These are phyloP conservation scores for Ilyonectria destructans DNA, from an alignment of 2,329 filamentous ascomycete genomes.

Conservation along the genomic window DNA sequence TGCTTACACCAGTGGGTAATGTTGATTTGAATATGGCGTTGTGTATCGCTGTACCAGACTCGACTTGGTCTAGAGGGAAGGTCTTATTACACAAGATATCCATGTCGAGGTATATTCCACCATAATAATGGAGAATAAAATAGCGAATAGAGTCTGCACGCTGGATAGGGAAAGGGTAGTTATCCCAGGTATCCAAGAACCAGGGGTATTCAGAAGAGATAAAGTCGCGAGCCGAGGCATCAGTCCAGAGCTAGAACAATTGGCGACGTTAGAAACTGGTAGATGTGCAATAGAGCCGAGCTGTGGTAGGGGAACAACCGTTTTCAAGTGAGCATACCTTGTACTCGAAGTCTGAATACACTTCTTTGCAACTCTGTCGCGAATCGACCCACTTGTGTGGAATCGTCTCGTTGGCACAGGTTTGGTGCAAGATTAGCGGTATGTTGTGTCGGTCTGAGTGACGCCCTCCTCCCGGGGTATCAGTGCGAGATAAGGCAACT, in stretches of 20 bases:
- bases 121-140: conserved; percentile 80
- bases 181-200: too few species aligned
- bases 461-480: conserved; percentile 70
- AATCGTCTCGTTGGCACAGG: conserved; percentile 79
- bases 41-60: conserved; percentile 40
- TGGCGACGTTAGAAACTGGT: conserved; percentile 3
- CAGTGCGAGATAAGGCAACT: conserved; percentile 39
- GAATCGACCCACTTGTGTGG: conserved; percentile 77
- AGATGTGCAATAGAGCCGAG: neutral
- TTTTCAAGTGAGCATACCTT: conserved; percentile 71
- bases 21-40: conserved; percentile 63
- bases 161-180: conserved; percentile 81
- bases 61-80: conserved; percentile 49
- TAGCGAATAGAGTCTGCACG: conserved; percentile 83
- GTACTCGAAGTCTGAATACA: conserved; percentile 82
- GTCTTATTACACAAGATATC: conserved; percentile 52
- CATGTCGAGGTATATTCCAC: conserved; percentile 81
- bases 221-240: conserved; percentile 77
- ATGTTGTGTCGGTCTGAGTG: conserved; percentile 61
- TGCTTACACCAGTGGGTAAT: conserved; percentile 83
- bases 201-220: conserved; percentile 80
- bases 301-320: too few species aligned
- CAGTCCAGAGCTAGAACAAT: conserved; percentile 80
- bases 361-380: conserved; percentile 76
- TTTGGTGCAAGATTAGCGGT: conserved; percentile 85